Base-by-base conservation (phyloP, 352 stramenopile species). In the Phytopythium vexans region DNA sequence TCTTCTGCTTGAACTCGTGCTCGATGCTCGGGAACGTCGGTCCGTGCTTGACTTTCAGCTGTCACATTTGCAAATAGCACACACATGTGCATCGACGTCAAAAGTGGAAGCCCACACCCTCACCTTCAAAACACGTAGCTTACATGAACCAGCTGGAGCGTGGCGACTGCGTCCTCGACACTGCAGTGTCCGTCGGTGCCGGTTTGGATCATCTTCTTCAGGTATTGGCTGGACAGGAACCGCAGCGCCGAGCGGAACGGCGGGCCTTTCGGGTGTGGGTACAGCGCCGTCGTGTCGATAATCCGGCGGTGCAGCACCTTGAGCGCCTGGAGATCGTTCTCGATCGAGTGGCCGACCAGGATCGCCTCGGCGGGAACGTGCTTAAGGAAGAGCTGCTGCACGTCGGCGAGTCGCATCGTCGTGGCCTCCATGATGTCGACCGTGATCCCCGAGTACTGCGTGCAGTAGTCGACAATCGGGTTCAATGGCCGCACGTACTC, bases 401-500 rank as follows among this genome's bases (percentile, higher is more conserved):
- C 74, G 31, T 91, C 72, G n/a, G 56, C 57, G 4, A 95, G 62
- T 4, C 63, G 68, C 53, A 65, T 89, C 11, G 62, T 82, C 15
- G 77, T 90, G 11, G 46, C 56, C 49, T 89, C 77, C 71, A 94
- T 88, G 42, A 91, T 92, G 0, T 94, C 78, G 16, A 58, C 62
- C 11, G 83, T 93, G 58, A 96, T 92, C 34, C 87, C 87, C 1
- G 77, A 92, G 62, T 82, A 96, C 58, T 89, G 74, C 27, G 87
- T 96, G 46, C 79, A 92, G 51, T 96, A 96, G 57, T 95, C 85
- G 5, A 94, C 79, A 33, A 96, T 93, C 12, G 74, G 72, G 33
- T 92, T 91, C 54, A 63, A 72, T 2, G 86, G 86, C n/a, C 77
- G 66, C 14, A 94, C 82, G 39, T 82, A 94, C 48, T 92, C 82